Conservation (phyloP, 1,284 basidiomycete species). For the Cryptococcus sp. region DNA sequence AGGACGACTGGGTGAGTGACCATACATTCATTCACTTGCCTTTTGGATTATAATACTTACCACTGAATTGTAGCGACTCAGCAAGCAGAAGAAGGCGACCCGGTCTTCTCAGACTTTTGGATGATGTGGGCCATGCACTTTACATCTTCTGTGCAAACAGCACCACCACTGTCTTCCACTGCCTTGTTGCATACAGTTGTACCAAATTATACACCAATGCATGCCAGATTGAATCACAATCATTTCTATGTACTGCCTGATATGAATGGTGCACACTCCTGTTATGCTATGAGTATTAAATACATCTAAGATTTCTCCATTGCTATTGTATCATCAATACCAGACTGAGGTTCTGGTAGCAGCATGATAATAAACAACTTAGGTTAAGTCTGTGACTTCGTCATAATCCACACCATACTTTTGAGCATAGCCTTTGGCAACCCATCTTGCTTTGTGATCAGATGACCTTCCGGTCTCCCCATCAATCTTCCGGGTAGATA, state of each 20-base stretch:
- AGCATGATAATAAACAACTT: no score
- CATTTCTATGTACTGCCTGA: no score
- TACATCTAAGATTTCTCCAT: no score
- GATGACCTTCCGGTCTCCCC: constrained; percentile 10
- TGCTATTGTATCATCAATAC: no score
- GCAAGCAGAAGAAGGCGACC: constrained; percentile 48
- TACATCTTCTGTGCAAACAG: no score
- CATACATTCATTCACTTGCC: background rate
- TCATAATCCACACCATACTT: constrained; percentile 20
- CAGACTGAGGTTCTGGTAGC: no score
- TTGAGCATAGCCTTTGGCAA: constrained; percentile 15
- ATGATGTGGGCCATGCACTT: background rate
- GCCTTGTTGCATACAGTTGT: no score
- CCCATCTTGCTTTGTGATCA: constrained; percentile 15
- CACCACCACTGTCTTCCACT: background rate
- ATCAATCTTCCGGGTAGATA: constrained; percentile 19
- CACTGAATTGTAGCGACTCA: constrained; percentile 35
- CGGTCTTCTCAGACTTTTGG: constrained; percentile 48
- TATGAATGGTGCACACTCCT: no score
- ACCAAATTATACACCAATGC: no score
- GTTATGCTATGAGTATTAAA: no score
- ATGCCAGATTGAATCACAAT: no score
- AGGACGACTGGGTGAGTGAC: constrained; percentile 51
- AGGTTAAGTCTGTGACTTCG: no score
- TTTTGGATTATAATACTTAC: background rate